These are phyloP conservation scores for Sphagnurus paluster DNA, from an alignment of 1,284 basidiomycete species.

Conservation along the genomic window DNA sequence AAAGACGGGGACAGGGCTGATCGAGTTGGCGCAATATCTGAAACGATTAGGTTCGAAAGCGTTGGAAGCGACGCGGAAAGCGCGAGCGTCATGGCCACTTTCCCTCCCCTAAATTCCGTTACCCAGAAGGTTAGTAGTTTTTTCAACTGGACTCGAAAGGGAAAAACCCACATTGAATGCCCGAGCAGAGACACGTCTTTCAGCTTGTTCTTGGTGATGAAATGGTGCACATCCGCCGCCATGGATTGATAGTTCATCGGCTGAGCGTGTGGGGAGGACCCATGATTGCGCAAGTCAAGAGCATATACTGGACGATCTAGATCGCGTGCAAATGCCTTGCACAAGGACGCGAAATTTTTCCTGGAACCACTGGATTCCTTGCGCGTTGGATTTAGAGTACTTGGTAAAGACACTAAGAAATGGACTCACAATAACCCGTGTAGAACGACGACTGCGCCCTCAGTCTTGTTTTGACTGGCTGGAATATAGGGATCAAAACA, in stretches of 20 bases:
- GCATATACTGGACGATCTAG: conserved; percentile 68
- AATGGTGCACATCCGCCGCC: conserved; percentile 53
- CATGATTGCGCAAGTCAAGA: conserved; percentile 86
- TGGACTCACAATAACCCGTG: conserved; percentile 67
- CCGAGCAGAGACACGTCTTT: conserved; percentile 20
- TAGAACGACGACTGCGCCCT: conserved; percentile 56
- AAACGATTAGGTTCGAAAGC: conserved; percentile 71
- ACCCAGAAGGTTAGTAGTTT: not conserved
- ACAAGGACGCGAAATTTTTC: conserved; percentile 78
- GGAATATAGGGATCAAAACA: conserved; percentile 26
- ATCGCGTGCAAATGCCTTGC: conserved; percentile 64
- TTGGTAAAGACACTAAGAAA: not conserved
- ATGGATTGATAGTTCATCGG: conserved; percentile 74
- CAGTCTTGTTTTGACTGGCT: conserved; percentile 29
- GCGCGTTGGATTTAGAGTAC: not conserved
- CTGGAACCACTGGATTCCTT: conserved; percentile 65
- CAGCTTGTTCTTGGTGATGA: conserved; percentile 15
- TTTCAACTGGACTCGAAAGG: not conserved
- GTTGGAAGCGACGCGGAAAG: conserved; percentile 22
- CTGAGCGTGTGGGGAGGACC: conserved; percentile 68
- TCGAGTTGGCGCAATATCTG: conserved; percentile 77
- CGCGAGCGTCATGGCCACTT: conserved; percentile 24
- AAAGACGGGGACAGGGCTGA: conserved; percentile 68
- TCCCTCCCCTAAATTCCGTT: conserved; percentile 18
- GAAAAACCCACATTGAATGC: conserved; percentile 23